Evolutionary conservation across 2,329 filamentous ascomycete genomes (phyloP).

Genomic region (Venturia carpophila): DNA sequence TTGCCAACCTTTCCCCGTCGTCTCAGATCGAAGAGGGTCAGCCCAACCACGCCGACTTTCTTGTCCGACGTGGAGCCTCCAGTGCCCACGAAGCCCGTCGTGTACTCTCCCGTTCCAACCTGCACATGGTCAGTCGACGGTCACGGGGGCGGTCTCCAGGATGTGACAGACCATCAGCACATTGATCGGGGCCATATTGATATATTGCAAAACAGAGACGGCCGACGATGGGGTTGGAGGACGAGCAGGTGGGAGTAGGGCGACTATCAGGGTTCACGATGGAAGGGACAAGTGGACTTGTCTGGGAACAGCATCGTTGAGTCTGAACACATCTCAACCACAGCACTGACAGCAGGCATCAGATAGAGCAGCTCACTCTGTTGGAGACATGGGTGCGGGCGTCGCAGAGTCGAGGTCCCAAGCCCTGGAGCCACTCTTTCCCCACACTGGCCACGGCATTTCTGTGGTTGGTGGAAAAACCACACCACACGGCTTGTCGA

Average conservation of each 20-base stretch:
- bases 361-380: background rate
- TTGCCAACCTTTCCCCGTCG: constrained; percentile 80
- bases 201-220: background rate
- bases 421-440: background rate
- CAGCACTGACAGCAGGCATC: background rate
- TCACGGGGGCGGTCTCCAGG: constrained; percentile 13
- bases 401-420: no score
- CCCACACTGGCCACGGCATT: background rate
- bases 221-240: background rate
- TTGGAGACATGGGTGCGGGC: background rate
- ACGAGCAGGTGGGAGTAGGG: background rate
- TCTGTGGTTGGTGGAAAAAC: constrained; percentile 5
- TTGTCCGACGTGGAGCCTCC: constrained; percentile 84
- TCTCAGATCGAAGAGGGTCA: constrained; percentile 83
- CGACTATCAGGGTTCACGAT: background rate
- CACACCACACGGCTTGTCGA: background rate
- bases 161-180: constrained; percentile 38
- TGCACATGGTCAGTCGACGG: constrained; percentile 19
- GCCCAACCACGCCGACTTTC: constrained; percentile 87
- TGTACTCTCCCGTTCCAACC: constrained; percentile 94
- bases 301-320: background rate
- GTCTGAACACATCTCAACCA: background rate
- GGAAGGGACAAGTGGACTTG: background rate
- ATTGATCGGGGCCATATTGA: constrained; percentile 41
- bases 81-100: constrained; percentile 83